phyloP scores from a whole-genome alignment of 176 grass and related monocot genomes.

The Aegilops longissima region DNA sequence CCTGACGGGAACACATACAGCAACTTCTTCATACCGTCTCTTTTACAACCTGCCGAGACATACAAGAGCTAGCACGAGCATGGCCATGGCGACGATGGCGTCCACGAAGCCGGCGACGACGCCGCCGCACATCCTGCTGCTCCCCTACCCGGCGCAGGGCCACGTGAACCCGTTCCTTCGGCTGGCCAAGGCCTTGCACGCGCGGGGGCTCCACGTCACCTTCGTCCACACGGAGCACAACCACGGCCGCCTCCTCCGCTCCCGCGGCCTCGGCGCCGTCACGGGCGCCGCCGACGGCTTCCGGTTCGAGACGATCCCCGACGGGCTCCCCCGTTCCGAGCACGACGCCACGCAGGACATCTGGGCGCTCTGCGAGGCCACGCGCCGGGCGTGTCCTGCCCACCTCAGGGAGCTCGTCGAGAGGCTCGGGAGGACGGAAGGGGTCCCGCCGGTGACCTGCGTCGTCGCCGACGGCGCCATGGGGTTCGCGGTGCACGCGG shows the following conservation, averaged over 20 bases:
- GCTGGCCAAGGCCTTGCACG: slow-evolving; percentile 56
- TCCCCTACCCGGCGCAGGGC: slow-evolving; percentile 77
- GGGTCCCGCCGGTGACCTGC: slow-evolving; percentile 45
- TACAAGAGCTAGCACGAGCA: not conserved
- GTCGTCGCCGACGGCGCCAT: slow-evolving; percentile 59
- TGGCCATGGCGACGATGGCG: not conserved
- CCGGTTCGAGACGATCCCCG: slow-evolving; percentile 56
- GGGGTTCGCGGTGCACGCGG: slow-evolving; percentile 49
- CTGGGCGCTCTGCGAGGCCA: slow-evolving; percentile 53
- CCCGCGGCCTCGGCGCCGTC: slow-evolving; percentile 24
- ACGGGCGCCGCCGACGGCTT: slow-evolving; percentile 23
- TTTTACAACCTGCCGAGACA: no score
- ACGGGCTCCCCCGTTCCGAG: slow-evolving; percentile 47
- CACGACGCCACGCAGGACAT: slow-evolving; percentile 64
- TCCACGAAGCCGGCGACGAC: not conserved
- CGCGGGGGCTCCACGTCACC: slow-evolving; percentile 52
- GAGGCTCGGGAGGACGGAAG: slow-evolving; percentile 12
- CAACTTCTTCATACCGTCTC: no score
- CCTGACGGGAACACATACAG: not conserved
- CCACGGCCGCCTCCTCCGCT: slow-evolving; percentile 54
- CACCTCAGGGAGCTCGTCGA: slow-evolving; percentile 34
- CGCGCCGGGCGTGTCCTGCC: slow-evolving; percentile 30
- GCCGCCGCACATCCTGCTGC: slow-evolving; percentile 45
- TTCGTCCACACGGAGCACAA: slow-evolving; percentile 76
- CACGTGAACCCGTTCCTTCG: slow-evolving; percentile 67